phyloP scores from a whole-genome alignment of 768 basidiomycete genomes.

The Suillus bovinus region DNA sequence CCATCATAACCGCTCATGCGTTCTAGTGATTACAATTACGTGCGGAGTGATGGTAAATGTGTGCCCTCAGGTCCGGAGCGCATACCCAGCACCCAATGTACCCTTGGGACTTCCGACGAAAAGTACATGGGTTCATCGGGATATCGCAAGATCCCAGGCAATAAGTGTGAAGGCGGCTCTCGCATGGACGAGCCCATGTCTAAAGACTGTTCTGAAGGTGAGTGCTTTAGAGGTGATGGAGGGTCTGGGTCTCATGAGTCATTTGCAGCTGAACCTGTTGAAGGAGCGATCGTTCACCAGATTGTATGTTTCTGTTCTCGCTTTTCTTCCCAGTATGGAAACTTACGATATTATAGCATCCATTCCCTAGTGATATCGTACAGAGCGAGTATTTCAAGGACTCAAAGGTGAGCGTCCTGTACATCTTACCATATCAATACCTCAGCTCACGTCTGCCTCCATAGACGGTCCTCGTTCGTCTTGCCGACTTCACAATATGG shows the following conservation, averaged over 20 bases:
- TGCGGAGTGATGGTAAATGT: slow-evolving; percentile 73
- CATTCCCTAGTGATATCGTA: slow-evolving; percentile 62
- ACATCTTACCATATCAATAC: not conserved
- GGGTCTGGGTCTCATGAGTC: not conserved
- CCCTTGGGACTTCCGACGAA: slow-evolving; percentile 46
- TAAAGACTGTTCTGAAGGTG: slow-evolving; percentile 82
- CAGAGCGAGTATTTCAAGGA: slow-evolving; percentile 87
- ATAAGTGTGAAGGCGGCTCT: slow-evolving; percentile 67
- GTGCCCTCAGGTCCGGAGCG: slow-evolving; percentile 86
- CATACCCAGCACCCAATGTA: slow-evolving; percentile 76
- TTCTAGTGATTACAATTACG: slow-evolving; percentile 84
- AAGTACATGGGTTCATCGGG: slow-evolving; percentile 89
- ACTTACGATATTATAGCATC: slow-evolving; percentile 46
- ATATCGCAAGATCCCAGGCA: slow-evolving; percentile 89
- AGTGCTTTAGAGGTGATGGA: slow-evolving; percentile 5
- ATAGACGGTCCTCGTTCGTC: slow-evolving; percentile 81
- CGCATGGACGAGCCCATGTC: slow-evolving; percentile 66
- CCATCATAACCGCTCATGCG: not conserved
- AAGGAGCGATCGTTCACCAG: slow-evolving; percentile 78
- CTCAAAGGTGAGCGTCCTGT: slow-evolving; percentile 54
- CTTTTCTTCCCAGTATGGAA: not conserved
- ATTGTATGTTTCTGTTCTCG: slow-evolving; percentile 46
- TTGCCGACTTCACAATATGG: slow-evolving; percentile 80
- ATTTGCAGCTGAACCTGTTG: slow-evolving; percentile 66
- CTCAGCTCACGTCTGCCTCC: slow-evolving; percentile 9